Percentiles rank a stretch among this genome's conserved stretches.
Evolutionary conservation across 768 basidiomycete genomes (phyloP).

Genomic region (Boletales sp.): DNA sequence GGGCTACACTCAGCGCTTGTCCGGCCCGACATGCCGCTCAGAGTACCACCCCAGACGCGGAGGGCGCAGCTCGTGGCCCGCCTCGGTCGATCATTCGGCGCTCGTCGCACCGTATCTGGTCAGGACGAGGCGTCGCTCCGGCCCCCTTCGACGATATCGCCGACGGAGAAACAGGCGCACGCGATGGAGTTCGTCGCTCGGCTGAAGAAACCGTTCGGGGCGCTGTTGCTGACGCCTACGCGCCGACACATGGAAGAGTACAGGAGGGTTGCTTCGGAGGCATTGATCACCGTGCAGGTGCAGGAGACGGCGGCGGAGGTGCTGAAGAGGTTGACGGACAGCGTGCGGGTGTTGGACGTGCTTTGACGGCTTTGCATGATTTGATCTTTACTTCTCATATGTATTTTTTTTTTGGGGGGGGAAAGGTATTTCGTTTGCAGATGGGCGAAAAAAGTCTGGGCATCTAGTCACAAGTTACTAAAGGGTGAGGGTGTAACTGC

Average conservation of each 20-base stretch:
- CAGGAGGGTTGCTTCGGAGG: constrained; percentile 7
- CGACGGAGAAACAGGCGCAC: not conserved
- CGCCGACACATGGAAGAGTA: constrained; percentile 1
- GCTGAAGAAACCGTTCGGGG: constrained; percentile 7
- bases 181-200: not conserved
- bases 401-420: no score
- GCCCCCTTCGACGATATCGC: not conserved
- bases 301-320: not conserved
- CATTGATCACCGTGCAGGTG: constrained; percentile 3
- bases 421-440: no score
- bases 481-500: no score
- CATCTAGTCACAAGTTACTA: no score
- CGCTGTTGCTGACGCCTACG: constrained; percentile 5
- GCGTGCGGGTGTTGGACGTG: constrained; percentile 5
- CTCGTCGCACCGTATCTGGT: not conserved
- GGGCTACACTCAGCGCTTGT: no score
- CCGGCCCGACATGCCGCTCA: no score
- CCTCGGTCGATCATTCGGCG: not conserved
- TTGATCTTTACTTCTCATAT: no score
- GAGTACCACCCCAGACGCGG: not conserved
- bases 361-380: not conserved
- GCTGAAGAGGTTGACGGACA: not conserved
- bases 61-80: not conserved
- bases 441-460: no score
- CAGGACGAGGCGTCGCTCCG: not conserved